Evolutionary conservation across 2,329 filamentous ascomycete species (phyloP).

Genomic region (Aureobasidium sp.): DNA sequence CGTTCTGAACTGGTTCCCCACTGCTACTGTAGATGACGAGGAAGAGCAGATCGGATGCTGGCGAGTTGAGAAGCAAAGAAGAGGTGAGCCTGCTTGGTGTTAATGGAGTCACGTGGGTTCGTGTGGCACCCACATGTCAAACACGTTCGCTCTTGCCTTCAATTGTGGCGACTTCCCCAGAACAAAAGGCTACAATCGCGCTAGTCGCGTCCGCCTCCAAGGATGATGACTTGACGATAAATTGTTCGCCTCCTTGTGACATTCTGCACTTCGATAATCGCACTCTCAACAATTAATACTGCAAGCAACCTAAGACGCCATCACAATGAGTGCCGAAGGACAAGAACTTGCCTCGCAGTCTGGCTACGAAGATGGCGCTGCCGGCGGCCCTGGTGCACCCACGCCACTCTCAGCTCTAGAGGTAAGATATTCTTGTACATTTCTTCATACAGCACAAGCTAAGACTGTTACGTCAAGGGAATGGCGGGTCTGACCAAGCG

Average conservation of each 20-base stretch:
- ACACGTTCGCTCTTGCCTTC: background rate
- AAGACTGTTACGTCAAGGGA: constrained; percentile 48
- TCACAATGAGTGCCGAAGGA: constrained; percentile 38
- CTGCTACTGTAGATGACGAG: background rate
- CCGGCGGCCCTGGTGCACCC: constrained; percentile 82
- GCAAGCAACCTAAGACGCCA: background rate
- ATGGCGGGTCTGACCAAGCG: constrained; percentile 84
- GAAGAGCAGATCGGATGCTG: background rate
- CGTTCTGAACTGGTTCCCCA: background rate
- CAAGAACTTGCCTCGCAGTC: constrained; percentile 60
- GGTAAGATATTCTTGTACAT: constrained; percentile 43
- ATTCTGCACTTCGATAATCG: background rate
- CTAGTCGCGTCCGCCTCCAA: background rate
- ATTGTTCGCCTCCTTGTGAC: background rate
- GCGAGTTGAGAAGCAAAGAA: background rate
- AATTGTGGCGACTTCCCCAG: constrained; percentile 1
- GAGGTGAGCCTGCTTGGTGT: background rate
- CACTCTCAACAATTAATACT: background rate
- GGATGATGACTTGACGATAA: background rate
- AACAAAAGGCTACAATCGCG: background rate
- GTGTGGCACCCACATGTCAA: background rate
- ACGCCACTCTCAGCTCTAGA: constrained; percentile 80
- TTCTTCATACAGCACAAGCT: constrained; percentile 14
- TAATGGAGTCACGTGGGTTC: background rate
- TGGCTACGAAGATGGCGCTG: constrained; percentile 63